Evolutionary conservation across 2,329 filamentous ascomycete genomes (phyloP).

Genomic region (Fusarium haematococcum): DNA sequence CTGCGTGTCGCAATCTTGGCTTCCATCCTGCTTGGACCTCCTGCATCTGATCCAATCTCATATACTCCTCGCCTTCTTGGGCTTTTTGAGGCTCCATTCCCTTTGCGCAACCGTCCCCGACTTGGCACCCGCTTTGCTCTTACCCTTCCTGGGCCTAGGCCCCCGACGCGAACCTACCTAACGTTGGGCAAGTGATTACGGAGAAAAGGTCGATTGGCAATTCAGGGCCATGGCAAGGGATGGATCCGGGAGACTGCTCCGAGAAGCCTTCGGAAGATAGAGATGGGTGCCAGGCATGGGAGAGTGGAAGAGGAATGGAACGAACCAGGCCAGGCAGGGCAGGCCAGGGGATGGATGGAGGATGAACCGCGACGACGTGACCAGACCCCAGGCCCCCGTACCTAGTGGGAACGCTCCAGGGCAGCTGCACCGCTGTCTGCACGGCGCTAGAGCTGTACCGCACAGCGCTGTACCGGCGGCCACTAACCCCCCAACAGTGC

Average conservation of each 20-base stretch:
- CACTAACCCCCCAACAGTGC: constrained; percentile 33
- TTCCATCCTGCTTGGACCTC: constrained; percentile 12
- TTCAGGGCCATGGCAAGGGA: not conserved
- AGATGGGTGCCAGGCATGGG: not conserved
- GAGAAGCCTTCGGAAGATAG: constrained; percentile 7
- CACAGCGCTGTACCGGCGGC: constrained; percentile 32
- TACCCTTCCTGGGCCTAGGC: constrained; percentile 30
- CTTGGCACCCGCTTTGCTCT: constrained; percentile 35
- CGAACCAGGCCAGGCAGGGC: constrained; percentile 8
- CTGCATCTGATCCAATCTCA: constrained; percentile 32
- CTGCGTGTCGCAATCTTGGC: constrained; percentile 16
- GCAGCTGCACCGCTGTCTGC: constrained; percentile 28
- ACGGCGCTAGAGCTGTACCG: constrained; percentile 29
- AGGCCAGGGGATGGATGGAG: not conserved
- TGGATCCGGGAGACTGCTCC: constrained; percentile 7
- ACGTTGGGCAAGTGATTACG: constrained; percentile 24
- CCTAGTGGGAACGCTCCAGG: constrained; percentile 29
- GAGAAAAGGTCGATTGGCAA: constrained; percentile 15
- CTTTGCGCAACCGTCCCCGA: constrained; percentile 37
- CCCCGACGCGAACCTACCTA: constrained; percentile 27
- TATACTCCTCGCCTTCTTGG: not conserved
- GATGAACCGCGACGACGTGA: constrained; percentile 24
- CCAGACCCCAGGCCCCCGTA: constrained; percentile 10
- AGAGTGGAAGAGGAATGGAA: constrained; percentile 19
- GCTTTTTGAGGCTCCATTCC: constrained; percentile 35